Base-by-base conservation (phyloP, 2,329 filamentous ascomycete species). In the Penicillium vulpinum region DNA sequence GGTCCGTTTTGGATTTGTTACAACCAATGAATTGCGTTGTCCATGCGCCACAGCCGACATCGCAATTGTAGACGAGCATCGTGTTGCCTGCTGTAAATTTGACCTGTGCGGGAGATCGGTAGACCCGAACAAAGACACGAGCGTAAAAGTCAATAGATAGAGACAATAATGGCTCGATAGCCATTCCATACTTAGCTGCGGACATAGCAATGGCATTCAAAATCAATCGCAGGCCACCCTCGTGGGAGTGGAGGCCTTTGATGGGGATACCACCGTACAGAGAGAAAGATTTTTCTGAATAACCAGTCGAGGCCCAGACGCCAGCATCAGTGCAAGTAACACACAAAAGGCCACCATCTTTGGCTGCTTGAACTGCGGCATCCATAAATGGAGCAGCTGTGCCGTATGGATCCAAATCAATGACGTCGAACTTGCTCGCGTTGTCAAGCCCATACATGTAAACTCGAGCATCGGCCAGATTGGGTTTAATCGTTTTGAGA, bases 271-370 rank as follows among this genome's bases (percentile, higher is more conserved):
- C 94, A 4, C 94, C 94, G 69, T 99, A 99, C n/a, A 96, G 81
- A 1, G 93, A 88, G 73, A 88, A 99, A 3, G 91, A 86, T 79
- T 99, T 99, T 73, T 99, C 94, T 2, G 90, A 87, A 70, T 97
- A 99, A 54, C 92, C 91, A 65, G 91, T 90, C 0, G 93, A 96
- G 1, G 93, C 93, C 83, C 92, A 99, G 2, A 99, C 91, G 10
- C 90, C 92, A 10, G 93, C 92, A 73, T 99, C 94, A 0, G 94
- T 99, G 75, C 94, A 99, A 2, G 94, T 99, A 5, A 99, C 89
- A 72, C 92, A 97, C 5, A 99, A 82, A 38, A 99, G 81, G 4
- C 94, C 94, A 1, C 93, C 93, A 65, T 97, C 91, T 62, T 89
- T 86, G 8, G 97, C 84, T 1, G 90, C 86, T 75, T 97, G 92